Evolutionary conservation across 768 basidiomycete genomes (phyloP), one percentile per base, ranked within the genome.

Genomic region (Suillus occidentalis): DNA sequence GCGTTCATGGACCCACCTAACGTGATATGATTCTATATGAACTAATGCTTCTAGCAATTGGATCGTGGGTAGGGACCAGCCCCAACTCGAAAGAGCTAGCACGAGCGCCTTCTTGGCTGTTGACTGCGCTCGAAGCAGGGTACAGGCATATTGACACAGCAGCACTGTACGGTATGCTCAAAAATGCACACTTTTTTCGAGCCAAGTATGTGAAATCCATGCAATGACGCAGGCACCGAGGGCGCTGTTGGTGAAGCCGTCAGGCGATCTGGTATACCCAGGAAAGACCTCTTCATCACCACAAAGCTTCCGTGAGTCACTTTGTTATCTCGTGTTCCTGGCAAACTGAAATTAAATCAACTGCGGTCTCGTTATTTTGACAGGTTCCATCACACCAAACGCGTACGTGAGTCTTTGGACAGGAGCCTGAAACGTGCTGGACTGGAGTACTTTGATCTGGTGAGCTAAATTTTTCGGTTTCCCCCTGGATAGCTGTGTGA

Each of bases 261-360:
- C 63, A 78, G 77, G 49, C 80, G 75, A 12, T 85, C 82, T 20
- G 84, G 83, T 3, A 75, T 85, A 47, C 80, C 83, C 4, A 79
- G 85, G 31, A 78, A 81, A 36, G 77, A 84, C 45, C 69, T 85
- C 31, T 84, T 82, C 68, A 73, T 86, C 39, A 85, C 83, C 0
- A 84, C 84, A 18, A 86, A 86, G 68, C 73, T 85, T 40, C 75
- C 79, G 78, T 77, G 63, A 57, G 74, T 70, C 28, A 36, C 37
- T 43, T 14, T 53, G 39, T 22, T 31, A 43, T 18, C 25, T 25
- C 14, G 52, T 31, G 20, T 52, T 65, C 39, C 28, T 43, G 14
- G 34, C 45, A 13, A 36, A 42, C 25, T 49, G 28, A 22, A 58
- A 31, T 22, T 6, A 28, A 59, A 31, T 22, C 10, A 28, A 59